phyloP scores from a whole-genome alignment of 73 alveolate species.

The Paraurostyla sp. region DNA sequence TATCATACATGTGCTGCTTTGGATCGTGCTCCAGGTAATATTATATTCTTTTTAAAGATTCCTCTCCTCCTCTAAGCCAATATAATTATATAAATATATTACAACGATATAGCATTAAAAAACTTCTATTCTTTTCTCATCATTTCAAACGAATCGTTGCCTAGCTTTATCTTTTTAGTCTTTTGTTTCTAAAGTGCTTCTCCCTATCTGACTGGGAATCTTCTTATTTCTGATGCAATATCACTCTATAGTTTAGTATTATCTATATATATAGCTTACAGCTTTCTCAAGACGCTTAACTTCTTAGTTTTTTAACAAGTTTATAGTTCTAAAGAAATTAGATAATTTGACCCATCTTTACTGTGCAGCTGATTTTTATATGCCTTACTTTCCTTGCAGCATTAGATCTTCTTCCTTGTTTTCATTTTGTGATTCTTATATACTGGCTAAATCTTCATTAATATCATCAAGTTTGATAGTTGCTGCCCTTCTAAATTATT shows the following conservation, averaged over 20 bases:
- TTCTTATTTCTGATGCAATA: constrained; percentile 39
- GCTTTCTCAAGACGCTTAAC: constrained; percentile 26
- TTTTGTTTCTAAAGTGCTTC: neutral
- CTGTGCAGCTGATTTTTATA: constrained; percentile 12
- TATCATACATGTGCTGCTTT: constrained; percentile 47
- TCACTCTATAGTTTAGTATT: constrained; percentile 10
- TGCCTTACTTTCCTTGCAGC: neutral
- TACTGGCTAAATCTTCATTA: constrained; percentile 28
- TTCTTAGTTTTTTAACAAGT: neutral
- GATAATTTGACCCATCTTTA: constrained; percentile 37
- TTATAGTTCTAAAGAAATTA: constrained; percentile 1
- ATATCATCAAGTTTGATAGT: constrained; percentile 42
- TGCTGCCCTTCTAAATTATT: constrained; percentile 12
- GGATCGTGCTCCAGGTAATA: constrained; percentile 15
- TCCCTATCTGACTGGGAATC: constrained; percentile 26
- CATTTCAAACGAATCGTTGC: neutral
- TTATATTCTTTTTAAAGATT: neutral
- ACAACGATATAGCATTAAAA: constrained; percentile 27
- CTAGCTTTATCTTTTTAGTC: neutral
- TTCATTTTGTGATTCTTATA: constrained; percentile 18
- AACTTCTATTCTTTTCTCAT: neutral
- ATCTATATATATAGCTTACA: neutral
- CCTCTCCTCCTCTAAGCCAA: constrained; percentile 13
- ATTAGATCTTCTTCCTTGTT: neutral
- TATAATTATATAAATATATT: neutral